Evolutionary conservation across 768 basidiomycete species (phyloP).

Genomic region (Leccinum rimulosum): DNA sequence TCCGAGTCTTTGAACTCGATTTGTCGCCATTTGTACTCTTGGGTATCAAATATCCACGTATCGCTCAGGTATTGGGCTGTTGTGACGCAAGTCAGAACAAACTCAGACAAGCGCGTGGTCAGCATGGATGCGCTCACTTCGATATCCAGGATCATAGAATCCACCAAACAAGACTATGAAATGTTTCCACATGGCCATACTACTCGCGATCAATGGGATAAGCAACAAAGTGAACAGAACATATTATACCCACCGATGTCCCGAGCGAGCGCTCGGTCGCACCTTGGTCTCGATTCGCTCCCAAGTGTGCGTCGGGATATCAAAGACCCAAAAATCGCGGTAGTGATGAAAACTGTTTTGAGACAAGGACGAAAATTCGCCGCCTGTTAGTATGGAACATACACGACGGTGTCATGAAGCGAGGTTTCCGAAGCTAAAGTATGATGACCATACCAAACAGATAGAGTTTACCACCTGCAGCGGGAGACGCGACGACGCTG

Average conservation of each 20-base stretch:
- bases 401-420: not conserved
- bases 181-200: constrained; percentile 91
- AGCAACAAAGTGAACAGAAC: not conserved
- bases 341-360: constrained; percentile 89
- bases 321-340: constrained; percentile 87
- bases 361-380: constrained; percentile 81
- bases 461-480: constrained; percentile 83
- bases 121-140: constrained; percentile 43
- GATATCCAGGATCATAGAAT: constrained; percentile 83
- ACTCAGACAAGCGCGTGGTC: not conserved
- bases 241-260: constrained; percentile 57
- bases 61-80: constrained; percentile 81
- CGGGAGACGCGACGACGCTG: constrained; percentile 69
- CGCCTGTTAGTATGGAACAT: constrained; percentile 42
- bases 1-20: constrained; percentile 73
- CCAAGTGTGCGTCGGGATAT: constrained; percentile 76
- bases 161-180: constrained; percentile 85
- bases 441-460: constrained; percentile 56
- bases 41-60: constrained; percentile 82
- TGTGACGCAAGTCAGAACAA: not conserved
- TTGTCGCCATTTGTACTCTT: constrained; percentile 83
- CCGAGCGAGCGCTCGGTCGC: constrained; percentile 76
- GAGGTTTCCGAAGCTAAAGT: not conserved
- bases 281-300: constrained; percentile 86
- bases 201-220: constrained; percentile 23